Conservation (phyloP, 2,329 filamentous ascomycete species). For the Parastagonospora nodorum region DNA sequence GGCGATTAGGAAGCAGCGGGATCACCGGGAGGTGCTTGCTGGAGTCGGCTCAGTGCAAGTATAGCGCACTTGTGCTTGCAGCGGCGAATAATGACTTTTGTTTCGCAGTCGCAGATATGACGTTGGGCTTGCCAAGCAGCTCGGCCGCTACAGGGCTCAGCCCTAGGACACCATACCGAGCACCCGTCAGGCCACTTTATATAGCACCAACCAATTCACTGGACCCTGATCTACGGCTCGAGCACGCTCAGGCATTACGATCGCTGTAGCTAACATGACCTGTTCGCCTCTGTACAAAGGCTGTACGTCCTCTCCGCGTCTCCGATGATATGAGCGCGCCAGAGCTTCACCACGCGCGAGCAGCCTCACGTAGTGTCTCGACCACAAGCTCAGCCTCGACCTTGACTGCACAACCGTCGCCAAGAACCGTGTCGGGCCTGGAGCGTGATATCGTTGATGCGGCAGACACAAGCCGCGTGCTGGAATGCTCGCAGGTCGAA, state of each 20-base stretch:
- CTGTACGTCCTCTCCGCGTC: neutral
- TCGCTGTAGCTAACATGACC: no score
- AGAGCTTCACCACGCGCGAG: conserved; percentile 8
- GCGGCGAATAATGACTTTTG: conserved; percentile 18
- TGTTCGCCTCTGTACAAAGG: neutral
- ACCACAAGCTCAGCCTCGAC: neutral
- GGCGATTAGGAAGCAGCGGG: conserved; percentile 14
- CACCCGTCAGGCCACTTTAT: neutral
- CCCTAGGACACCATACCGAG: conserved; percentile 5
- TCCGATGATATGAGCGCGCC: conserved; percentile 31
- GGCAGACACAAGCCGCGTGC: conserved; percentile 29
- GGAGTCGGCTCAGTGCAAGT: neutral
- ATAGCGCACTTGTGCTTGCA: neutral
- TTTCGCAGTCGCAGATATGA: conserved; percentile 10
- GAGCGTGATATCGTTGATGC: conserved; percentile 22
- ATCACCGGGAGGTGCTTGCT: conserved; percentile 1
- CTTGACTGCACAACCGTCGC: neutral
- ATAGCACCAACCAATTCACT: no score
- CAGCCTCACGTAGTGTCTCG: neutral
- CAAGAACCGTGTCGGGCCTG: no score
- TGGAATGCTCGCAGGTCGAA: conserved; percentile 36
- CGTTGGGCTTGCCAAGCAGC: conserved; percentile 13
- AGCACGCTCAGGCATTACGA: no score
- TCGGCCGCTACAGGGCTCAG: conserved; percentile 15
- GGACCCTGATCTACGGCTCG: no score